A percentile compares a stretch with the other conserved stretches of the same genome.
These are phyloP conservation scores for Aspergillus sp. DNA, from an alignment of 2,329 filamentous ascomycete species.

Conservation along the genomic window DNA sequence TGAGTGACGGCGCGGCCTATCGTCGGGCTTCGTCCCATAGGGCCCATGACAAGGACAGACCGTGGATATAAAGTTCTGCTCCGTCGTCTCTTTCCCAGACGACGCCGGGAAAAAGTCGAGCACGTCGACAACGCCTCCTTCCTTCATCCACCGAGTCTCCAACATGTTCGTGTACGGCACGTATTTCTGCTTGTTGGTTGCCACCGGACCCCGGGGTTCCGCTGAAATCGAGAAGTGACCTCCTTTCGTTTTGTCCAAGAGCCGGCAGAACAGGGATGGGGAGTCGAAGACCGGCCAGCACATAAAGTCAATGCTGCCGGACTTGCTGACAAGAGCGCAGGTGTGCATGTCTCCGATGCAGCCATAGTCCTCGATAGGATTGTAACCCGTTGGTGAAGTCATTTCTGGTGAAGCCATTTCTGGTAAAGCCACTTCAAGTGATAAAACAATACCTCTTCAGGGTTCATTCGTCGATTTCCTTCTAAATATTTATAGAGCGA, in stretches of 20 bases:
- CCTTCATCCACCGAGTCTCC: constrained; percentile 64
- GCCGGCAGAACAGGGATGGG: constrained; percentile 60
- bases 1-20: constrained; percentile 32
- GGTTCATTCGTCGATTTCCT: too few relatives aligned
- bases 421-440: too few relatives aligned
- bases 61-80: constrained; percentile 9
- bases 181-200: constrained; percentile 68
- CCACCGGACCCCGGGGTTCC: constrained; percentile 37
- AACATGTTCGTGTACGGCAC: constrained; percentile 62
- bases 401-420: too few relatives aligned
- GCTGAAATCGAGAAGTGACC: constrained; percentile 57
- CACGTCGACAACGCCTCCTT: constrained; percentile 61
- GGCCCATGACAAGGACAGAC: constrained; percentile 9
- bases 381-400: constrained; percentile 4
- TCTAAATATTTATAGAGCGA: too few relatives aligned
- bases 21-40: constrained; percentile 25
- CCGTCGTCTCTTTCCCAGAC: constrained; percentile 43
- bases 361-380: constrained; percentile 59
- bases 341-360: constrained; percentile 70
- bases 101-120: constrained; percentile 66
- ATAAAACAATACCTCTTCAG: too few relatives aligned
- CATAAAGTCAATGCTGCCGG: constrained; percentile 64
- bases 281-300: constrained; percentile 72
- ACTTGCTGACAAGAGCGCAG: constrained; percentile 59
- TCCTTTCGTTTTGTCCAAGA: constrained; percentile 63